These are phyloP conservation scores for Volvox reticuliferus DNA, from an alignment of 139 green algal species.

Conservation along the genomic window DNA sequence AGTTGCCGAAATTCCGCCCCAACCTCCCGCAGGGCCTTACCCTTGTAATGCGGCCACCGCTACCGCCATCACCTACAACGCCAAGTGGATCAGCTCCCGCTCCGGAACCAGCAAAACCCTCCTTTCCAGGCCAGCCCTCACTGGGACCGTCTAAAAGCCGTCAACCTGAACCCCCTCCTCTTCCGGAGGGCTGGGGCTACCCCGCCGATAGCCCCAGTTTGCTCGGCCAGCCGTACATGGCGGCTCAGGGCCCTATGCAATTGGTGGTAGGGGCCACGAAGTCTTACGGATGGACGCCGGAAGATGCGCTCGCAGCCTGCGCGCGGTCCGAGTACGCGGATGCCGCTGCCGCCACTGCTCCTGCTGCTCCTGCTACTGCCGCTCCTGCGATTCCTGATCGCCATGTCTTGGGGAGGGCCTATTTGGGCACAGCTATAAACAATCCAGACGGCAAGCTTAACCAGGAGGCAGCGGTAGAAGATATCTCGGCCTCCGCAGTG, in stretches of 20 bases:
- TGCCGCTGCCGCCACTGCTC: background rate
- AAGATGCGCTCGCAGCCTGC: constrained; percentile 61
- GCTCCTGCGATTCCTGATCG: background rate
- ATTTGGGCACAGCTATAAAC: background rate
- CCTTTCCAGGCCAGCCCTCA: background rate
- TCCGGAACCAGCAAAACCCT: too few species aligned
- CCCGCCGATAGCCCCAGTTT: constrained; percentile 72
- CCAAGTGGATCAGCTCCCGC: background rate
- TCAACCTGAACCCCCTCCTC: too few species aligned
- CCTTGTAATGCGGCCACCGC: constrained; percentile 63
- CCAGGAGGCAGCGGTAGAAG: background rate
- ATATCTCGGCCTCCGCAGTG: too few species aligned
- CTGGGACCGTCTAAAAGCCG: background rate
- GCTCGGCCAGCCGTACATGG: constrained; percentile 84
- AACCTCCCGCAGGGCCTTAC: constrained; percentile 65
- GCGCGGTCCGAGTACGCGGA: constrained; percentile 22
- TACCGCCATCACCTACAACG: background rate
- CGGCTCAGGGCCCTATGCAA: constrained; percentile 55
- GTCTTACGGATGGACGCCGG: constrained; percentile 62
- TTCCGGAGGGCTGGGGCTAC: constrained; percentile 18
- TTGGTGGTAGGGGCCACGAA: constrained; percentile 84
- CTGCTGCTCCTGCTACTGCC: background rate
- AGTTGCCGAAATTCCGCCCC: too few species aligned
- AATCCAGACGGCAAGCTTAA: background rate
- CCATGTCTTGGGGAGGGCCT: background rate